Base-by-base conservation (phyloP, 129 eudicot genomes). In the Scalesia atractyloides region DNA sequence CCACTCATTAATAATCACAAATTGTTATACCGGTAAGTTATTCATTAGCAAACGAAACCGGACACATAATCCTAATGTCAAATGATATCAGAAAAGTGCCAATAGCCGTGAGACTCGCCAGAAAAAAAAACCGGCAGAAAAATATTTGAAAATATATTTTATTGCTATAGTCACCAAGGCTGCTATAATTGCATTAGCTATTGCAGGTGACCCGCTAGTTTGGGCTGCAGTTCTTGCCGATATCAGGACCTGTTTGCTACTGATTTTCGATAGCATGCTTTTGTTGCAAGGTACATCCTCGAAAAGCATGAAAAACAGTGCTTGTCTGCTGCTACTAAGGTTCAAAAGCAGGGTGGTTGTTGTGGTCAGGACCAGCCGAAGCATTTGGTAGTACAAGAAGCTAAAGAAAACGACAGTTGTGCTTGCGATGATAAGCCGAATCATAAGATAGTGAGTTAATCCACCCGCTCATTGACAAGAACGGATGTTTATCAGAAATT, bases 201-300 rank as follows among this genome's bases (percentile, higher is more conserved):
- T 94, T 7, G 87, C 85, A 0, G 97, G 98, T 12, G 87, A 94
- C 73, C 98, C 98, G 1, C 84, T 90, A 0, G 91, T 94, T 19
- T 94, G 97, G 98, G 93, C 95, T 24, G 98, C 98, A 0, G 98
- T 94, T 72, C 89, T 94, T 13, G 90, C 86, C 0, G 97, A 94
- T 64, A 91, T 86, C 1, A 90, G 90, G 54, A 87, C 98, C 22
- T 94, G 98, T n/a, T n/a, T n/a, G n/a, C n/a, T n/a, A n/a, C n/a
- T n/a, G n/a, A n/a, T n/a, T n/a, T n/a, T n/a, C n/a, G n/a, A n/a
- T n/a, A n/a, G n/a, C n/a, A n/a, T n/a, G n/a, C n/a, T n/a, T n/a
- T n/a, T n/a, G n/a, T 70, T 89, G 22, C 76, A 71, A 47, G 90
- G 90, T 13, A 64, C 76, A 64, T 37, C 52, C 5, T 20, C 56